Percentiles rank a stretch among this genome's conserved stretches.
phyloP scores from a whole-genome alignment of 2,329 filamentous ascomycete genomes.

The Nannizziopsis barbatae region DNA sequence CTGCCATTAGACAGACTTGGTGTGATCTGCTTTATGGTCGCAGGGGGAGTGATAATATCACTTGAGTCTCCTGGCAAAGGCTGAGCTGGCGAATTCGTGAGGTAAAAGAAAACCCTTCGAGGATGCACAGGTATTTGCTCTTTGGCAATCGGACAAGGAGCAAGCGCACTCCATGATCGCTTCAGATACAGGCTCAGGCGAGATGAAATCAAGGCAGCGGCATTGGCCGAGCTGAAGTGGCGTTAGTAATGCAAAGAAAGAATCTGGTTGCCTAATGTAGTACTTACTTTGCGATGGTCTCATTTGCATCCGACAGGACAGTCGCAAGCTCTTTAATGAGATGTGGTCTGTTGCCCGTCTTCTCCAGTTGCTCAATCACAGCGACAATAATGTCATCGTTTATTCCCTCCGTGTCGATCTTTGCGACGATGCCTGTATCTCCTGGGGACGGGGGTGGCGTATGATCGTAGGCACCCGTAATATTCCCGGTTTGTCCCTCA shows the following conservation, averaged over 20 bases:
- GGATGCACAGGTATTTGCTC: slow-evolving; percentile 87
- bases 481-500: slow-evolving; percentile 30
- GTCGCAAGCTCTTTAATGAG: slow-evolving; percentile 86
- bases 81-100: slow-evolving; percentile 77
- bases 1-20: slow-evolving; percentile 70
- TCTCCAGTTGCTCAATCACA: slow-evolving; percentile 77
- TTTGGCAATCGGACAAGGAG: slow-evolving; percentile 82
- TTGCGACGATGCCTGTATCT: slow-evolving; percentile 32
- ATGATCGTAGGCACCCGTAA: slow-evolving; percentile 50
- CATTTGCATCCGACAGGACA: slow-evolving; percentile 62
- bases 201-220: slow-evolving; percentile 87
- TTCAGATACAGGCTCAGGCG: slow-evolving; percentile 82
- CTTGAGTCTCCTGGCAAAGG: slow-evolving; percentile 59
- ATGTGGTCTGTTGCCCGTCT: slow-evolving; percentile 83
- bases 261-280: slow-evolving; percentile 11
- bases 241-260: slow-evolving; percentile 19
- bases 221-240: slow-evolving; percentile 72
- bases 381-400: slow-evolving; percentile 92
- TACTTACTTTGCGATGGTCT: slow-evolving; percentile 80
- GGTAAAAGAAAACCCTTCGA: slow-evolving; percentile 89
- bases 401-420: slow-evolving; percentile 70
- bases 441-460: slow-evolving; percentile 71
- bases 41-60: slow-evolving; percentile 39
- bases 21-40: slow-evolving; percentile 57
- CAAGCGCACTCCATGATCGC: slow-evolving; percentile 65